Evolutionary conservation across 2,329 filamentous ascomycete genomes (phyloP), one percentile per base, ranked within the genome.

Genomic region (Mariannaea sp.): DNA sequence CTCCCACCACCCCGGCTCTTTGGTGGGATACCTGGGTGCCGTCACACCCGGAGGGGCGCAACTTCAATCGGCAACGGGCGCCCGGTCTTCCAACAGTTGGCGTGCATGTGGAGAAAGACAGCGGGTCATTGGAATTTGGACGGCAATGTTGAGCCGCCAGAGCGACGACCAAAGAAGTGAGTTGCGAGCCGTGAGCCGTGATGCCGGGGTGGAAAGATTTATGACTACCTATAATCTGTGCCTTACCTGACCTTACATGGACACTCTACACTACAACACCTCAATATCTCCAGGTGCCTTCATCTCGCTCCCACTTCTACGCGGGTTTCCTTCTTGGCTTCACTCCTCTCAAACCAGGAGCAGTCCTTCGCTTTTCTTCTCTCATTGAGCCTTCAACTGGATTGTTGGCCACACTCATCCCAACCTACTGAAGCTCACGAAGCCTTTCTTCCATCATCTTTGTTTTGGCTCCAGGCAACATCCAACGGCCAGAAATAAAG

Each of bases 91-190:
- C 36, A 35, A 47, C 43, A 30, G 33, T 20, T 26, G 49, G 40
- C 44, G 36, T 53, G 44, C 30, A 32, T 53, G 60, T 57, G 60
- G 48, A 62, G 55, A 26, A 41, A 50, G 30, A 19, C 8, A 42
- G 24, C 35, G 22, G 41, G 35, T 38, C 16, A 43, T 47, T 52
- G 53, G 42, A 26, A 43, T 48, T 49, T 42, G 43, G 20, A 45
- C 30, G 53, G 42, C 48, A 49, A 59, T 33, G 30, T 29, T 36
- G 36, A 49, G 39, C 38, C 47, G 30, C 39, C 19, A 22, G 32
- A 41, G 13, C 17, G 17, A 40, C 14, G 14, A 36, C n/a, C n/a
- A n/a, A n/a, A n/a, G n/a, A n/a, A n/a, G n/a, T n/a, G n/a, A n/a
- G n/a, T n/a, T n/a, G n/a, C n/a, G n/a, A n/a, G n/a, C n/a, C n/a